Percentiles rank a stretch among this genome's conserved stretches.
Conservation (phyloP, 306 rosid genomes). For the Lathyrus oleraceus region DNA sequence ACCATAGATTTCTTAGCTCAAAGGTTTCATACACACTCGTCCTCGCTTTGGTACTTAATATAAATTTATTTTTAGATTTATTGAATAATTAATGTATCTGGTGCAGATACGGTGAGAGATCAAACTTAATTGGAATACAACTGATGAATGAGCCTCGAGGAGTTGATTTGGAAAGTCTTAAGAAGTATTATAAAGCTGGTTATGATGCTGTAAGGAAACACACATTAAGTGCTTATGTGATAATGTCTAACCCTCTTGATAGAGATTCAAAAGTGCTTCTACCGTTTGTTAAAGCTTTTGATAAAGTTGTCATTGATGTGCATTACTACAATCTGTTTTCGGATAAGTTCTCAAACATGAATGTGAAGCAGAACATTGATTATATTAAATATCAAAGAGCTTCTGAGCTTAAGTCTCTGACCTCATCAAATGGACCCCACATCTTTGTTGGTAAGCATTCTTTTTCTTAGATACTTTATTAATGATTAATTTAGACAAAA, state of each 20-base stretch:
- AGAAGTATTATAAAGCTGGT: constrained; percentile 47
- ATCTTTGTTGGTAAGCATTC: constrained; percentile 53
- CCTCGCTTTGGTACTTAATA: no score
- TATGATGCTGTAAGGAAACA: constrained; percentile 54
- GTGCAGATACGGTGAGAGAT: constrained; percentile 45
- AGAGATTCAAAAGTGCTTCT: constrained; percentile 45
- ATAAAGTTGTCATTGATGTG: constrained; percentile 50
- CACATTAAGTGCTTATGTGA: constrained; percentile 48
- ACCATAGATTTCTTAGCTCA: constrained; percentile 55
- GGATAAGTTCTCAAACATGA: constrained; percentile 41
- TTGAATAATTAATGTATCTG: no score
- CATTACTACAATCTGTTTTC: constrained; percentile 57
- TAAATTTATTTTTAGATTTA: no score
- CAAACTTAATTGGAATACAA: constrained; percentile 51
- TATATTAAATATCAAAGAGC: constrained; percentile 46
- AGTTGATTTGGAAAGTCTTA: constrained; percentile 45
- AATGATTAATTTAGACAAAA: neutral
- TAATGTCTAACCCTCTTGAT: constrained; percentile 54
- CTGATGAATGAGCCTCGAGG: constrained; percentile 65
- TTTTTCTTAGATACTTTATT: neutral
- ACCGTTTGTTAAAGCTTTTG: constrained; percentile 44
- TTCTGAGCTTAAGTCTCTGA: constrained; percentile 43
- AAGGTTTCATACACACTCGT: constrained; percentile 42
- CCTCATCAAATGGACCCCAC: constrained; percentile 55
- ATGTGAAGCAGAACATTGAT: constrained; percentile 48